Percentiles rank a stretch among this genome's conserved stretches.
These are phyloP conservation scores for Fusarium fujikuroi DNA, from an alignment of 2,329 filamentous ascomycete species.

Conservation along the genomic window DNA sequence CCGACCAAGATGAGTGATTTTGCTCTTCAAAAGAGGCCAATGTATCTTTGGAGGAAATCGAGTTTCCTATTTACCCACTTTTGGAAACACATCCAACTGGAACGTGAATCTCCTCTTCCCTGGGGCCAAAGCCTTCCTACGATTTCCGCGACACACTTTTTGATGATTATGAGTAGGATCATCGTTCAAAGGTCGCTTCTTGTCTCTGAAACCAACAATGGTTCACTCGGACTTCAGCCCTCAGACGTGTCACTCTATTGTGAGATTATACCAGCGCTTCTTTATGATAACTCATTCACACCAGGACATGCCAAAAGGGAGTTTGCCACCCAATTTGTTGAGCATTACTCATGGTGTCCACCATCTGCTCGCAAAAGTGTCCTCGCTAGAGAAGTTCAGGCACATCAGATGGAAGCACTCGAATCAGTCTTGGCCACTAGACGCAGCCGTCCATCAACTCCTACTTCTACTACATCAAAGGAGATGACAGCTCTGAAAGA, in stretches of 20 bases:
- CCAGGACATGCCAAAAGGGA: neutral
- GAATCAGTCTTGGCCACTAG: neutral
- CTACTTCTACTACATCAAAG: neutral
- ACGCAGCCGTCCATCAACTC: neutral
- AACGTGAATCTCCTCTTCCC: neutral
- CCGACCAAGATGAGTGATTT: neutral
- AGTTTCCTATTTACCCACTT: neutral
- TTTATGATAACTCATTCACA: neutral
- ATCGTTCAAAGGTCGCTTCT: neutral
- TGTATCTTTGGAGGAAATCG: neutral
- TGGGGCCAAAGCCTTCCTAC: neutral
- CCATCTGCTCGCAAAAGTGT: neutral
- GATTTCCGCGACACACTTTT: neutral
- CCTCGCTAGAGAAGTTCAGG: neutral
- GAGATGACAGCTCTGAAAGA: neutral
- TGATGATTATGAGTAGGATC: neutral
- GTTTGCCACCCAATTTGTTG: neutral
- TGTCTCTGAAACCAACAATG: neutral
- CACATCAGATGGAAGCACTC: neutral
- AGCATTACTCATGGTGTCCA: neutral
- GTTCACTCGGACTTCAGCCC: neutral
- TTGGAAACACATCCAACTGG: neutral
- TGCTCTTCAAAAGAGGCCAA: neutral
- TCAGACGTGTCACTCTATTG: neutral
- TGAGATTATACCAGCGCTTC: neutral